Conservation (phyloP, 1,139 yeast species). For the Barnettozyma hawaiiensis region DNA sequence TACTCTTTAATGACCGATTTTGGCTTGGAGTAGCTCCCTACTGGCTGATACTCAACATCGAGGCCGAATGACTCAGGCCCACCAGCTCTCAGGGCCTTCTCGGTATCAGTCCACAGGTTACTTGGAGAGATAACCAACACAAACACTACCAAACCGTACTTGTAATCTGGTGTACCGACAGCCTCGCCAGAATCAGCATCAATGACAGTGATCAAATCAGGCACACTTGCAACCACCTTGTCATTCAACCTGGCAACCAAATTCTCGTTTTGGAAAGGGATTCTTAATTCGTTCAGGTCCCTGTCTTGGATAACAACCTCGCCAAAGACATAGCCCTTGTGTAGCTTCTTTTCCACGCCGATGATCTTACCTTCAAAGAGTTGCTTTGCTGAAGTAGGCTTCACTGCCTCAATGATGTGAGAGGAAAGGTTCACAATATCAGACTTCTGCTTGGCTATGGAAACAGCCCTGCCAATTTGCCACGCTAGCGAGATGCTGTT, state of each 20-base stretch:
- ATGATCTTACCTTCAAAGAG: conserved; percentile 42
- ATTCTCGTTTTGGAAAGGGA: conserved; percentile 45
- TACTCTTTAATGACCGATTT: conserved; percentile 39
- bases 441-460: conserved; percentile 32
- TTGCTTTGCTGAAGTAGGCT: conserved; percentile 28
- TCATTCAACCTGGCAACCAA: conserved; percentile 27
- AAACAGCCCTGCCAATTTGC: conserved; percentile 44
- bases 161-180: conserved; percentile 43
- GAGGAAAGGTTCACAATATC: conserved; percentile 34
- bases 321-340: conserved; percentile 43
- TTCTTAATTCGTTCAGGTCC: conserved; percentile 25
- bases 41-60: conserved; percentile 33
- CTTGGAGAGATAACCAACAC: conserved; percentile 39
- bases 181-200: conserved; percentile 42
- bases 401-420: conserved; percentile 33
- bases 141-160: conserved; percentile 39
- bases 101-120: conserved; percentile 35
- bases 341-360: conserved; percentile 36
- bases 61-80: conserved; percentile 36
- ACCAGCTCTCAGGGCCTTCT: conserved; percentile 34
- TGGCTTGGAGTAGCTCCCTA: conserved; percentile 33
- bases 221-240: conserved; percentile 35
- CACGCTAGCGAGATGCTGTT: conserved; percentile 36
- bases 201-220: conserved; percentile 41
- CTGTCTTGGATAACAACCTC: conserved; percentile 36